Percentiles rank a stretch among this genome's conserved stretches.
Evolutionary conservation across 306 rosid species (phyloP).

Genomic region (Prosopis cineraria): DNA sequence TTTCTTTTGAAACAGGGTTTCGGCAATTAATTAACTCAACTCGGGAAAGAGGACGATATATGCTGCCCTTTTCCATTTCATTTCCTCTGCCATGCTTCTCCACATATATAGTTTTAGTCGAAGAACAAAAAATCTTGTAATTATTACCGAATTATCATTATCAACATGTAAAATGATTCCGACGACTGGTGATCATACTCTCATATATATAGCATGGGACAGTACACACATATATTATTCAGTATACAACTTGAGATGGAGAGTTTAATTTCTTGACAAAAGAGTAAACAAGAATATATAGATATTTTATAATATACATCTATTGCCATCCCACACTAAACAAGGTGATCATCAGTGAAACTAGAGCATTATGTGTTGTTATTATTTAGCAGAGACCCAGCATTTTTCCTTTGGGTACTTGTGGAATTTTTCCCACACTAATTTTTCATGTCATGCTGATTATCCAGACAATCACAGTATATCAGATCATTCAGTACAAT

Average conservation of each 20-base stretch:
- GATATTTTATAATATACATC: not conserved
- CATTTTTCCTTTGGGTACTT: not conserved
- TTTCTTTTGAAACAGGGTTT: not conserved
- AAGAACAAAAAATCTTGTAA: too few species aligned
- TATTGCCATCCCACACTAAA: conserved; percentile 8
- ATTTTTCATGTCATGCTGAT: not conserved
- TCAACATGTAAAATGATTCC: not conserved
- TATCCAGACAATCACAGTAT: not conserved
- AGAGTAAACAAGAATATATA: not conserved
- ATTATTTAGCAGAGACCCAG: not conserved
- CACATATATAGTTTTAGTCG: not conserved
- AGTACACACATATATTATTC: not conserved
- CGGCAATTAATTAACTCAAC: not conserved
- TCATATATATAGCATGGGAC: not conserved
- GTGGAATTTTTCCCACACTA: not conserved
- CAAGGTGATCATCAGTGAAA: not conserved
- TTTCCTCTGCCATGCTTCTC: conserved; percentile 9
- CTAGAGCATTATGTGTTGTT: not conserved
- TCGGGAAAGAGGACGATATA: not conserved
- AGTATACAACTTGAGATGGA: too few species aligned
- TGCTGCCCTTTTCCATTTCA: not conserved
- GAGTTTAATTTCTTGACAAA: too few species aligned
- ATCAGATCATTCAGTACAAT: not conserved
- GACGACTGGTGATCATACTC: not conserved
- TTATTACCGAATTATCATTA: not conserved